A percentile compares a stretch with the other conserved stretches of the same genome.
Conservation (phyloP, 352 stramenopile genomes). For the Pythium aphanidermatum region DNA sequence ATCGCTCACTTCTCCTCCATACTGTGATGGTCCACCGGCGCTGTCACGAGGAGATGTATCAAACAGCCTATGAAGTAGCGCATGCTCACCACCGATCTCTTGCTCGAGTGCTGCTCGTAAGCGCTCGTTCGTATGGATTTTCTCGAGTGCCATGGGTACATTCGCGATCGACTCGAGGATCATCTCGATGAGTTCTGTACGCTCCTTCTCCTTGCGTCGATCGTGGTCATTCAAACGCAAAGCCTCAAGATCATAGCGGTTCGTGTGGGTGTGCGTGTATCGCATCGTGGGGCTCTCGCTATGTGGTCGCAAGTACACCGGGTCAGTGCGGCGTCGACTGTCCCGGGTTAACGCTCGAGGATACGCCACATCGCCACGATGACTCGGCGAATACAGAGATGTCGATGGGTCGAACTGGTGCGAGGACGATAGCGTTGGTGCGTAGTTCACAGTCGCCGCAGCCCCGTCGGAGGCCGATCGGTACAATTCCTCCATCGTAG, state of each 20-base stretch:
- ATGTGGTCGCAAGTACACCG: not conserved
- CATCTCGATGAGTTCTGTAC: slow-evolving; percentile 62
- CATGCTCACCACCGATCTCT: slow-evolving; percentile 48
- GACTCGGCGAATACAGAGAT: slow-evolving; percentile 1
- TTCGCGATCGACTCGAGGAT: slow-evolving; percentile 71
- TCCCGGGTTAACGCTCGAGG: slow-evolving; percentile 2
- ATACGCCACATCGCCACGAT: slow-evolving; percentile 4
- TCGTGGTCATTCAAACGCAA: slow-evolving; percentile 25
- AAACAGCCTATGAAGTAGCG: slow-evolving; percentile 45
- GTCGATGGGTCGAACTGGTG: too few relatives aligned
- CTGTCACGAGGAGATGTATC: not conserved
- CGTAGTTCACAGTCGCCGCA: not conserved
- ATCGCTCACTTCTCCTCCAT: too few relatives aligned
- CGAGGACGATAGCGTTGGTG: slow-evolving; percentile 3
- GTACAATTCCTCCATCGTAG: slow-evolving; percentile 1
- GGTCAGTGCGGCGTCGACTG: slow-evolving; percentile 5
- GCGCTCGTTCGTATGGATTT: slow-evolving; percentile 63
- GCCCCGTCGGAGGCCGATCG: slow-evolving; percentile 12
- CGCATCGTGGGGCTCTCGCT: not conserved
- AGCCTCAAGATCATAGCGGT: too few relatives aligned
- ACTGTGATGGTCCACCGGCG: slow-evolving; percentile 3
- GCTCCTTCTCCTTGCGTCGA: slow-evolving; percentile 50
- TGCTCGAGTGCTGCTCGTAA: slow-evolving; percentile 49
- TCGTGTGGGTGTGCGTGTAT: not conserved
- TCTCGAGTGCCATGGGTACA: slow-evolving; percentile 61